Percentiles rank a stretch among this genome's conserved stretches.
Evolutionary conservation across 2,329 filamentous ascomycete species (phyloP).

Genomic region (Clarireedia paspali): DNA sequence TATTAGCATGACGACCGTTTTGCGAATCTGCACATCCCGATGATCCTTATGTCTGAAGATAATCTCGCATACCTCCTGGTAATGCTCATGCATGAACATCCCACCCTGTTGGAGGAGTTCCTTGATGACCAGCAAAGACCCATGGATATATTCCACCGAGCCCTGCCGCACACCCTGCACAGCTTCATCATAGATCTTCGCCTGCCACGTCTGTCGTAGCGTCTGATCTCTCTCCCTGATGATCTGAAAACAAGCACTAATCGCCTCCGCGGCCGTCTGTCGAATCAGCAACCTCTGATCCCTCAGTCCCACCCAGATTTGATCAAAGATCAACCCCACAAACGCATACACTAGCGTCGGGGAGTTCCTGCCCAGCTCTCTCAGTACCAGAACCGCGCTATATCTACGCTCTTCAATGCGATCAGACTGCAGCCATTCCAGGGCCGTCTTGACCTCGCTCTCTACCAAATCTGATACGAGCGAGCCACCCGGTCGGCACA

Average conservation of each 20-base stretch:
- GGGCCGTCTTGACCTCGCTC: conserved; percentile 88
- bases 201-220: conserved; percentile 82
- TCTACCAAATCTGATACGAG: conserved; percentile 94
- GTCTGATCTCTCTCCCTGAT: conserved; percentile 86
- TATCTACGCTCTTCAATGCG: conserved; percentile 89
- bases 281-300: conserved; percentile 88
- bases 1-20: conserved; percentile 84
- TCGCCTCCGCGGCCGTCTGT: conserved; percentile 83
- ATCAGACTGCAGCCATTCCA: conserved; percentile 96
- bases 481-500: conserved; percentile 87
- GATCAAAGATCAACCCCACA: conserved; percentile 89
- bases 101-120: conserved; percentile 90
- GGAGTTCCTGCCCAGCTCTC: conserved; percentile 85
- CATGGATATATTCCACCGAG: conserved; percentile 83
- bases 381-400: conserved; percentile 82
- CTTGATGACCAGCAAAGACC: conserved; percentile 86
- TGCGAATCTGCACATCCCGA: conserved; percentile 76
- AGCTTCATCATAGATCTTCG: conserved; percentile 82
- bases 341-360: conserved; percentile 94
- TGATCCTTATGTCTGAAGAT: conserved; percentile 91
- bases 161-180: conserved; percentile 70
- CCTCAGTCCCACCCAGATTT: conserved; percentile 90
- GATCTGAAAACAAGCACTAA: conserved; percentile 93
- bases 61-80: conserved; percentile 86
- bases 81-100: conserved; percentile 98